Evolutionary conservation across 2,329 filamentous ascomycete genomes (phyloP).

Genomic region (Chrysosporium keratinophilum): DNA sequence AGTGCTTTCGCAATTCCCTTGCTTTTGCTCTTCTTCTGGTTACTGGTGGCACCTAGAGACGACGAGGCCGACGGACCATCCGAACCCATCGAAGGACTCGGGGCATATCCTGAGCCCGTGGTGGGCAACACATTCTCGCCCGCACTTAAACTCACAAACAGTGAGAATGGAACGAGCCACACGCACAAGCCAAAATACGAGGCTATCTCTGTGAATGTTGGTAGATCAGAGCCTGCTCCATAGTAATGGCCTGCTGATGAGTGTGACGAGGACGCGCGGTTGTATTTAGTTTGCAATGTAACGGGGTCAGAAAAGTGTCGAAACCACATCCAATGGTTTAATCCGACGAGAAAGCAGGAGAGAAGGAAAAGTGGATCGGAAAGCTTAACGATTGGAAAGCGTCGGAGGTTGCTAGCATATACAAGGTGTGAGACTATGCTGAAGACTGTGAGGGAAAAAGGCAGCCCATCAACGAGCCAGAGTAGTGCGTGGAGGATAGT

Average conservation of each 20-base stretch:
- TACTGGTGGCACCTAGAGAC: slow-evolving; percentile 13
- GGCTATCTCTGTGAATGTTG: slow-evolving; percentile 85
- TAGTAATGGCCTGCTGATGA: slow-evolving; percentile 25
- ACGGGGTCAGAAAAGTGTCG: slow-evolving; percentile 65
- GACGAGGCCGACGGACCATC: slow-evolving; percentile 14
- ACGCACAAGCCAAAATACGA: slow-evolving; percentile 94
- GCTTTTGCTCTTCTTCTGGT: slow-evolving; percentile 37
- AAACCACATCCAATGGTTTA: slow-evolving; percentile 96
- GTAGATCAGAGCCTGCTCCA: slow-evolving; percentile 40
- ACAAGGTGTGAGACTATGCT: slow-evolving; percentile 71
- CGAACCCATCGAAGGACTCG: slow-evolving; percentile 34
- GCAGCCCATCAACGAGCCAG: slow-evolving; percentile 74
- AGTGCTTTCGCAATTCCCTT: slow-evolving; percentile 54
- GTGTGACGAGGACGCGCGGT: slow-evolving; percentile 32
- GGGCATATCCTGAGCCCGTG: slow-evolving; percentile 62
- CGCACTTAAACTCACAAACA: slow-evolving; percentile 89
- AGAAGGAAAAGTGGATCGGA: slow-evolving; percentile 75
- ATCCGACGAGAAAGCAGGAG: slow-evolving; percentile 72
- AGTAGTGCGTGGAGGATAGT: slow-evolving; percentile 65
- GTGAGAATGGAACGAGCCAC: slow-evolving; percentile 88
- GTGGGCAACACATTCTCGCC: slow-evolving; percentile 91
- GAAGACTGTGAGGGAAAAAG: slow-evolving; percentile 60
- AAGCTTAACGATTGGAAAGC: slow-evolving; percentile 69
- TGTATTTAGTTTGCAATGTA: slow-evolving; percentile 42
- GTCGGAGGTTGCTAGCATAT: slow-evolving; percentile 76